Base-by-base conservation (phyloP, 257 asterid genomes). In the Nicotiana otophora region DNA sequence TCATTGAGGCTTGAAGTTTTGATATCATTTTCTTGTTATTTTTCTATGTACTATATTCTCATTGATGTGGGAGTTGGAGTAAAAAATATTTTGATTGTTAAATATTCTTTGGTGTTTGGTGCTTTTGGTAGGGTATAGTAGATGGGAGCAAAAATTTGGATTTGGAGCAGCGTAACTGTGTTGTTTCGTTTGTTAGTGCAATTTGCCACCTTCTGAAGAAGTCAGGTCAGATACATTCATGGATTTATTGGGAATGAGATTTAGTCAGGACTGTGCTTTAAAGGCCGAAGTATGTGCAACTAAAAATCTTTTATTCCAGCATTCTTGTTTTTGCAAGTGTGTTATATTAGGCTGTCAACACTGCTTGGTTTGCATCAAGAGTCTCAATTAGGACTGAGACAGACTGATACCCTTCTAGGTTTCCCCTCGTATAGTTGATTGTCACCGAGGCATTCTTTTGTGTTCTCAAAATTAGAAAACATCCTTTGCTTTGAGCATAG, bases 111-210 rank as follows among this genome's bases (percentile, higher is more conserved):
- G 20, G 23, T 46, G 79, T 23, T 46, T 72, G 36, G 23, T 46
- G 60, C 20, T 81, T 62, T 85, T 48, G 69, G 84, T 68, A 94
- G 98, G 97, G 78, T 57, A 86, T 88, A 81, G 65, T 65, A 17
- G 82, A 83, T 55, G 87, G 83, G 53, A 83, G 78, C n/a, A 89
- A 84, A 83, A 68, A 28, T 81, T 58, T 83, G 84, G 92, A 86
- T 81, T 66, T 80, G 14, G 92, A 86, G 86, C 83, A 82, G 90
- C 84, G 77, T 78, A 86, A 89, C 77, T 84, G 57, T 77, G 69
- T 91, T 51, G 86, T 86, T 31, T 88, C 97, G 17, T 95, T 89
- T 85, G 90, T 92, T 69, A 89, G 92, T 81, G 97, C 97, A 53
- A 86, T 92, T 39, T 87, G 91, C 83, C 91, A 92, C 88, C 87